Conservation (phyloP, 805 yeast species). For the Candida fluviatilis region DNA sequence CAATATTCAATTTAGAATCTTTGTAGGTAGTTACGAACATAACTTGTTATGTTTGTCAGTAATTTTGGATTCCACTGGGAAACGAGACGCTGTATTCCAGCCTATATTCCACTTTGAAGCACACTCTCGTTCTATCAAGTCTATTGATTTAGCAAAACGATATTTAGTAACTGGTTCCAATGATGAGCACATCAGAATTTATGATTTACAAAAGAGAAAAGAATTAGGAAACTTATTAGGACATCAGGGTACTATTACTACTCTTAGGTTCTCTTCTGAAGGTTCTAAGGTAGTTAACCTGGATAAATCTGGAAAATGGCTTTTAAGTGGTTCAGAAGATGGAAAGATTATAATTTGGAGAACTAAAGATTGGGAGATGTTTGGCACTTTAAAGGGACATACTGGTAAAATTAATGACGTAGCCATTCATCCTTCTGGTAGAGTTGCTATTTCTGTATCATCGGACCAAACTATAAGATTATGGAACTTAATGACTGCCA, state of each 20-base stretch:
- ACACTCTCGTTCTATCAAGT: conserved; percentile 81
- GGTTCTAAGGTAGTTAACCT: conserved; percentile 13
- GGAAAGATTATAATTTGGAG: conserved; percentile 91
- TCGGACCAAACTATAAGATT: conserved; percentile 78
- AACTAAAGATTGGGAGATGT: conserved; percentile 93
- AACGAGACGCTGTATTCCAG: conserved; percentile 63
- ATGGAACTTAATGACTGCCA: conserved; percentile 97
- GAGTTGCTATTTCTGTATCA: conserved; percentile 86
- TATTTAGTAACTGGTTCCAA: conserved; percentile 91
- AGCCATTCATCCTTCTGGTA: conserved; percentile 85
- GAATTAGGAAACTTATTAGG: conserved; percentile 88
- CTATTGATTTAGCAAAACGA: conserved; percentile 77
- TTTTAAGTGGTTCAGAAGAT: conserved; percentile 86
- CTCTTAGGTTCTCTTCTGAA: conserved; percentile 65
- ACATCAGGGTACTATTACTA: conserved; percentile 85
- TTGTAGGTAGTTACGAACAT: conserved; percentile 96
- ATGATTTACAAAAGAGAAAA: conserved; percentile 89
- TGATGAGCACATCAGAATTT: conserved; percentile 92
- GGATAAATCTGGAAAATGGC: conserved; percentile 73
- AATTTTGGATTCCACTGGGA: conserved; percentile 42
- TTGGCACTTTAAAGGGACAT: conserved; percentile 88
- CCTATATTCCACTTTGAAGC: conserved; percentile 97
- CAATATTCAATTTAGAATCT: conserved; percentile 58
- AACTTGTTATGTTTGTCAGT: conserved; percentile 80
- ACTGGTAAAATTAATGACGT: conserved; percentile 77